A percentile compares a stretch with the other conserved stretches of the same genome.
Conservation (phyloP, 345 rosid species). For the Euphorbia lathyris region DNA sequence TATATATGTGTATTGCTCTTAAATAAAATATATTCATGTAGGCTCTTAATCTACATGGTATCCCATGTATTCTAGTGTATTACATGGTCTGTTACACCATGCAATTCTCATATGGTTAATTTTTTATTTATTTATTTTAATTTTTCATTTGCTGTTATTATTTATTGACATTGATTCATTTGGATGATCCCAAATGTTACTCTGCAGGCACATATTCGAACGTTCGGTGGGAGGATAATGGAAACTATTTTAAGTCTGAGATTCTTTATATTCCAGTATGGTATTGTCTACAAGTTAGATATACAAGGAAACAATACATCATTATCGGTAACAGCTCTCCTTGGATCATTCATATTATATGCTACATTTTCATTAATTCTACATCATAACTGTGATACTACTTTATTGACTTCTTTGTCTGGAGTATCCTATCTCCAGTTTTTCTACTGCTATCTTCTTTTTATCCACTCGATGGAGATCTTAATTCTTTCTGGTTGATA, state of each 20-base stretch:
- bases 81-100: no score
- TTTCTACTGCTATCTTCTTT: neutral
- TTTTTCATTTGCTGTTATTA: neutral
- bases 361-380: neutral
- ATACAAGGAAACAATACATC: constrained; percentile 58
- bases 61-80: no score
- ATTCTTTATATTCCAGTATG: constrained; percentile 92
- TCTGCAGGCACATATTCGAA: constrained; percentile 81
- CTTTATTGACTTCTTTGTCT: neutral
- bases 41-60: no score
- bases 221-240: constrained; percentile 74
- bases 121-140: neutral
- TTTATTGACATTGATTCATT: neutral
- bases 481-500: neutral
- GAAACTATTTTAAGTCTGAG: constrained; percentile 82
- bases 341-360: neutral
- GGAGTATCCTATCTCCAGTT: neutral
- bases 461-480: neutral
- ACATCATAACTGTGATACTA: no score
- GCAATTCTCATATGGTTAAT: neutral
- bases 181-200: constrained; percentile 11
- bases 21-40: no score
- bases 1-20: no score
- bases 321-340: constrained; percentile 44
- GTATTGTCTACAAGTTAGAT: constrained; percentile 81